These are phyloP conservation scores for Vitis hybrid DNA, from an alignment of 177 flowering plant species.

Conservation along the genomic window DNA sequence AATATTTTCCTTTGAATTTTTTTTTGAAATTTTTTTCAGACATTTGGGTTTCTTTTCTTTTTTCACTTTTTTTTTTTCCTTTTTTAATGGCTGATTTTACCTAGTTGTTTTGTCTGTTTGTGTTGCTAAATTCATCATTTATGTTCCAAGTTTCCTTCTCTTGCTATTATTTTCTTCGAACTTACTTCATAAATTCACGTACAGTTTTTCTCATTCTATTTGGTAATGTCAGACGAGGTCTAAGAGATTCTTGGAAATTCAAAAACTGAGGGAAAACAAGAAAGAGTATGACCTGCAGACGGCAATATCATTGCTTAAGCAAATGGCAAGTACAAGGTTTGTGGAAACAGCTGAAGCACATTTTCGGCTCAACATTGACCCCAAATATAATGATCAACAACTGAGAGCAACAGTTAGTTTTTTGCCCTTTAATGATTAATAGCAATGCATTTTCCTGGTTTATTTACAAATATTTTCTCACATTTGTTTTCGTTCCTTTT, in stretches of 20 bases:
- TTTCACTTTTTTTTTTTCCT: background rate
- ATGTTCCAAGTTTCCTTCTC: too few relatives aligned
- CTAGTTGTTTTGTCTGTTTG: background rate
- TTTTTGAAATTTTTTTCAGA: too few relatives aligned
- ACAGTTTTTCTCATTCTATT: background rate
- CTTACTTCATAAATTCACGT: background rate
- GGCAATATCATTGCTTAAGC: conserved; percentile 73
- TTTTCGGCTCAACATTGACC: conserved; percentile 97
- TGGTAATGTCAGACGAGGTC: conserved; percentile 68
- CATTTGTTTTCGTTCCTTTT: conserved; percentile 1
- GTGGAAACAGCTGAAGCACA: conserved; percentile 90
- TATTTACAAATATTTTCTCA: background rate
- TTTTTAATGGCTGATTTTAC: background rate
- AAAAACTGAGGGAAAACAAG: conserved; percentile 82
- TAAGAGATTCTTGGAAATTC: conserved; percentile 92
- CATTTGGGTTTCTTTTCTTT: background rate
- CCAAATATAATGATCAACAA: conserved; percentile 97
- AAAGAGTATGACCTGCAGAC: conserved; percentile 82
- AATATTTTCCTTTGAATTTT: too few relatives aligned
- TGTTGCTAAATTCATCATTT: too few relatives aligned
- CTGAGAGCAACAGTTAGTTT: conserved; percentile 90
- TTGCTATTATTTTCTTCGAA: background rate
- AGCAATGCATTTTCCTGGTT: too few relatives aligned
- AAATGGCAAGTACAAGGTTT: conserved; percentile 75
- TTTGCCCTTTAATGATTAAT: background rate